A percentile compares a stretch with the other conserved stretches of the same genome.
Conservation (phyloP, 108 stramenopile species). For the Nitzschia inconspicua region DNA sequence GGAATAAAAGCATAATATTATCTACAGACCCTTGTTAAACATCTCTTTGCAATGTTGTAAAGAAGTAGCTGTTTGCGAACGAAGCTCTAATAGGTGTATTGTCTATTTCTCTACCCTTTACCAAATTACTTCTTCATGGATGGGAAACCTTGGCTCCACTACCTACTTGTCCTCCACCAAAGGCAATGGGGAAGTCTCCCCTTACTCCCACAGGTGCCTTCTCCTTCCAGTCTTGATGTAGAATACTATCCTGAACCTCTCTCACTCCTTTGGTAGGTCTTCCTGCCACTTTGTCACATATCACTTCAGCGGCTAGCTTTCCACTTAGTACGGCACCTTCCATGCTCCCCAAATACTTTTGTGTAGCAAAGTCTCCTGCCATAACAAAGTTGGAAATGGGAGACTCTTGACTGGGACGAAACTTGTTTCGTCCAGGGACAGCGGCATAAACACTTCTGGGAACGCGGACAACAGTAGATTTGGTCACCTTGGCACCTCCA, state of each 20-base stretch:
- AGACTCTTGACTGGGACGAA: slow-evolving; percentile 82
- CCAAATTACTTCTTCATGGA: slow-evolving; percentile 6
- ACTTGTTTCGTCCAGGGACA: slow-evolving; percentile 82
- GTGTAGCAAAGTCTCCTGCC: slow-evolving; percentile 86
- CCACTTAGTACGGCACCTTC: slow-evolving; percentile 90
- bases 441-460: slow-evolving; percentile 91
- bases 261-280: neutral
- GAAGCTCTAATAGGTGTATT: too few relatives aligned
- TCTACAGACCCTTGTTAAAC: too few relatives aligned
- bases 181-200: slow-evolving; percentile 33
- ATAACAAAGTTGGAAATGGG: slow-evolving; percentile 90
- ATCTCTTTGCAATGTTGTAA: too few relatives aligned
- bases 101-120: too few relatives aligned
- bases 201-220: slow-evolving; percentile 23
- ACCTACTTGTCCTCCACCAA: slow-evolving; percentile 38
- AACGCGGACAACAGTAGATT: slow-evolving; percentile 84
- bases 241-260: slow-evolving; percentile 3
- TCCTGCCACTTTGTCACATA: slow-evolving; percentile 12
- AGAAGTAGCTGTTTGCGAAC: too few relatives aligned
- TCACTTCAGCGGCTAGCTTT: slow-evolving; percentile 72
- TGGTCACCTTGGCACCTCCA: slow-evolving; percentile 59
- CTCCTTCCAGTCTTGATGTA: neutral
- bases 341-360: slow-evolving; percentile 93
- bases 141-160: slow-evolving; percentile 13
- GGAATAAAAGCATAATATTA: too few relatives aligned